Conservation (phyloP, 176 grass and related monocot species). For the Phoenix dactylifera region DNA sequence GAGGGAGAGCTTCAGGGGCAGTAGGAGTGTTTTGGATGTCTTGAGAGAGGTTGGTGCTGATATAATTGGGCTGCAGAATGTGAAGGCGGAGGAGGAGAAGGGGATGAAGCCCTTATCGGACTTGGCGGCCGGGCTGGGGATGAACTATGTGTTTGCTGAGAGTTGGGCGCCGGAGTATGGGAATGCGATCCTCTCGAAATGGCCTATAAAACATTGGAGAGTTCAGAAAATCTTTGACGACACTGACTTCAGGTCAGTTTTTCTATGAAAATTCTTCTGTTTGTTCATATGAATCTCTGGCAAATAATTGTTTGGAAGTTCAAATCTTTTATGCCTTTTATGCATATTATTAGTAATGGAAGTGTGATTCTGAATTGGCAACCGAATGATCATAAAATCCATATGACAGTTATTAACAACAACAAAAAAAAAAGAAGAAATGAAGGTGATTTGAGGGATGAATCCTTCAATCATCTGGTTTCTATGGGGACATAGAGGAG, state of each 20-base stretch:
- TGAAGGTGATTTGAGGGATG: too few relatives aligned
- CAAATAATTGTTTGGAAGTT: too few relatives aligned
- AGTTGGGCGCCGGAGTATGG: conserved; percentile 99
- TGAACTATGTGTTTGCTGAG: conserved; percentile 93
- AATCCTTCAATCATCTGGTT: too few relatives aligned
- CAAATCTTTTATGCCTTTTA: too few relatives aligned
- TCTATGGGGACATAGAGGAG: too few relatives aligned
- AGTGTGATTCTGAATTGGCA: too few relatives aligned
- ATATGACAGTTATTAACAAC: too few relatives aligned
- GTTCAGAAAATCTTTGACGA: conserved; percentile 68
- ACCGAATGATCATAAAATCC: too few relatives aligned
- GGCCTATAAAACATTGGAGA: conserved; percentile 85
- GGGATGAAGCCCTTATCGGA: conserved; percentile 90
- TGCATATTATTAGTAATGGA: too few relatives aligned
- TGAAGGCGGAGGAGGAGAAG: conserved; percentile 76
- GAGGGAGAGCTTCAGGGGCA: not conserved
- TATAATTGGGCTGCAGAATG: conserved; percentile 87
- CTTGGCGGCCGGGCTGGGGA: conserved; percentile 68
- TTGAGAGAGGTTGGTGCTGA: conserved; percentile 75
- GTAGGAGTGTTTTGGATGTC: conserved; percentile 76
- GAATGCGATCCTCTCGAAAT: conserved; percentile 85
- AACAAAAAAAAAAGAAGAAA: too few relatives aligned
- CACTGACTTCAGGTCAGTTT: conserved; percentile 60
- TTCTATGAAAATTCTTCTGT: not conserved
- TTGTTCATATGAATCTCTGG: not conserved